Evolutionary conservation across 2,329 filamentous ascomycete species (phyloP).

Genomic region (Aspergillus jensenii): DNA sequence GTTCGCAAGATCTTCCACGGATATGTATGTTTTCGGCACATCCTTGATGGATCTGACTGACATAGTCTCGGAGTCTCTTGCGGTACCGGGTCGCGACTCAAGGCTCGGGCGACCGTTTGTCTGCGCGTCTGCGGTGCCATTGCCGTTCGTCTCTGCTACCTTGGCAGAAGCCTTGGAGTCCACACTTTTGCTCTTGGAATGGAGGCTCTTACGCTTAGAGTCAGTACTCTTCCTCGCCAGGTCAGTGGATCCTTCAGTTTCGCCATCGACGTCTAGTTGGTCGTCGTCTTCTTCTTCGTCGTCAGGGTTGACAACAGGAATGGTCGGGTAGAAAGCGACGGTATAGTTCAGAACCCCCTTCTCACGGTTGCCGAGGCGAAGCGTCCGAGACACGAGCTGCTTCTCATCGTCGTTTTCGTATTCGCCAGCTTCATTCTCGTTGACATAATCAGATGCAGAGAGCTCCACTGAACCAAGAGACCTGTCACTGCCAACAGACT

Average conservation of each 20-base stretch:
- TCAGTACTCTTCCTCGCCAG: constrained; percentile 31
- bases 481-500: constrained; percentile 87
- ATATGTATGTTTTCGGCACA: constrained; percentile 74
- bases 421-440: constrained; percentile 74
- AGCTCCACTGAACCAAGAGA: constrained; percentile 81
- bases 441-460: constrained; percentile 73
- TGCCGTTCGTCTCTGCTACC: constrained; percentile 42
- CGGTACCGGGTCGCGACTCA: constrained; percentile 39
- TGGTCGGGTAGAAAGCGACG: constrained; percentile 82
- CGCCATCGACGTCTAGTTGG: constrained; percentile 39
- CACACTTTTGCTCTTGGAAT: constrained; percentile 30
- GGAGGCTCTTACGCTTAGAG: constrained; percentile 25
- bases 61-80: constrained; percentile 48
- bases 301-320: constrained; percentile 86
- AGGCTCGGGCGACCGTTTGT: constrained; percentile 32
- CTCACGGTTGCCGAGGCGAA: constrained; percentile 70
- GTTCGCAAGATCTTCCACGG: constrained; percentile 74
- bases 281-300: constrained; percentile 55
- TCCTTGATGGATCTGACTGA: constrained; percentile 50
- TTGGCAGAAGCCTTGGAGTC: constrained; percentile 31
- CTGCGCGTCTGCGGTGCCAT: constrained; percentile 22
- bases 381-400: constrained; percentile 61
- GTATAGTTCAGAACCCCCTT: constrained; percentile 85
- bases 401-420: constrained; percentile 79
- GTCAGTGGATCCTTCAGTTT: constrained; percentile 15